Conservation (phyloP, 352 stramenopile genomes). For the Halophytophthora batemanensis region DNA sequence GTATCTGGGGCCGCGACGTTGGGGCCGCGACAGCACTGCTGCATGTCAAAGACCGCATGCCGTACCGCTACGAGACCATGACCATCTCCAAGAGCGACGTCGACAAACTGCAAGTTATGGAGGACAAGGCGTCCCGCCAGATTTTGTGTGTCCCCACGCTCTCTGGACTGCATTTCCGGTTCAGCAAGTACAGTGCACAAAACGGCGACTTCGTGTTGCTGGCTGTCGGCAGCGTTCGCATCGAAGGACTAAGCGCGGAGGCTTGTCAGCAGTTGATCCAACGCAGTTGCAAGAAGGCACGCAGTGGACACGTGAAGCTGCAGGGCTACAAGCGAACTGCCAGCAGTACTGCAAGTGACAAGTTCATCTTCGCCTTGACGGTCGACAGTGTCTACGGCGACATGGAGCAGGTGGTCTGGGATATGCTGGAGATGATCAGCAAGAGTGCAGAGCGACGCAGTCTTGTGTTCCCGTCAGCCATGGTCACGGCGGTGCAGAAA, state of each 20-base stretch:
- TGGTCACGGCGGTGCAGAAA: conserved; percentile 65
- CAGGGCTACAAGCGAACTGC: conserved; percentile 26
- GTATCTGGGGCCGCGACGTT: conserved; percentile 67
- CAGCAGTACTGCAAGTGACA: conserved; percentile 16
- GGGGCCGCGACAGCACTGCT: conserved; percentile 53
- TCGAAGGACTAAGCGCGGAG: conserved; percentile 38
- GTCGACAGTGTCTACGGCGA: conserved; percentile 70
- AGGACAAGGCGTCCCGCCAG: conserved; percentile 30
- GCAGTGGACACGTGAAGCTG: conserved; percentile 16
- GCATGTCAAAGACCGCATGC: conserved; percentile 39
- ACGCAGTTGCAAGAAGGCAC: conserved; percentile 11
- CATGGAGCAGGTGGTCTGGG: conserved; percentile 71
- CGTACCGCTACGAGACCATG: conserved; percentile 49
- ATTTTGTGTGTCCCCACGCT: conserved; percentile 51
- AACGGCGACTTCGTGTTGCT: conserved; percentile 73
- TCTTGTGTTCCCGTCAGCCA: conserved; percentile 58
- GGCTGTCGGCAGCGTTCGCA: conserved; percentile 40
- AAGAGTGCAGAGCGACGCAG: conserved; percentile 67
- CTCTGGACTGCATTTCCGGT: conserved; percentile 44
- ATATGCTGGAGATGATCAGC: conserved; percentile 71
- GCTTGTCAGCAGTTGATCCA: conserved; percentile 41
- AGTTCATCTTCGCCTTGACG: conserved; percentile 62
- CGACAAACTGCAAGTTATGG: conserved; percentile 41
- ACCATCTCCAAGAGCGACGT: conserved; percentile 33
- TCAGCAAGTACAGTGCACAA: conserved; percentile 48